Evolutionary conservation across 2,329 filamentous ascomycete species (phyloP).

Genomic region (Boeremia lycopersici): DNA sequence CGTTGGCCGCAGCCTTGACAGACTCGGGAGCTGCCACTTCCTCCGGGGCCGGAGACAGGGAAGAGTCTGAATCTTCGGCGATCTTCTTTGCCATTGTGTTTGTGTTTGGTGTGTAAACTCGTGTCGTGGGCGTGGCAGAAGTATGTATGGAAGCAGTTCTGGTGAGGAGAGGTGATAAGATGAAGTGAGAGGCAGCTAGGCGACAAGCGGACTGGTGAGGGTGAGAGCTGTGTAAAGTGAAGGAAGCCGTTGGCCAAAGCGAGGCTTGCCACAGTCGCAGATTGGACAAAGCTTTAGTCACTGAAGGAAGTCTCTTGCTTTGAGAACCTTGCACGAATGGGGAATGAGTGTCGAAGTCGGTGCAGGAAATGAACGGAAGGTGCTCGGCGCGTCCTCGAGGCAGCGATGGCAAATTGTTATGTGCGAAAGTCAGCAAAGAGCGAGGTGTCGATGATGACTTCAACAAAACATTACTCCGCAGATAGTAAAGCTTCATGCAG

Average conservation of each 20-base stretch:
- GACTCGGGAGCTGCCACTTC: conserved; percentile 8
- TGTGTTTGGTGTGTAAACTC: not conserved
- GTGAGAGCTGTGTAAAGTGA: conserved; percentile 8
- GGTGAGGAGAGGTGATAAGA: not conserved
- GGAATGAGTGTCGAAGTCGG: not conserved
- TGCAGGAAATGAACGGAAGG: not conserved
- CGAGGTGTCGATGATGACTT: not conserved
- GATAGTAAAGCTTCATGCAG: not conserved
- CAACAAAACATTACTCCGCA: not conserved
- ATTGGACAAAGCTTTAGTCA: not conserved
- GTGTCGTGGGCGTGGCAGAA: not conserved
- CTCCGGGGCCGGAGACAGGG: conserved; percentile 32
- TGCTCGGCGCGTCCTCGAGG: conserved; percentile 2
- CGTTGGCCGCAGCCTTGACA: conserved; percentile 11
- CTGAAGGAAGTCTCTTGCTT: too few relatives aligned
- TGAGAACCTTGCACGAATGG: not conserved
- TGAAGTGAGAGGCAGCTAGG: not conserved
- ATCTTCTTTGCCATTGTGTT: conserved; percentile 29
- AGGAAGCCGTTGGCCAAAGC: not conserved
- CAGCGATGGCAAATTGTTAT: not conserved
- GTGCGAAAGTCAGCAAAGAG: not conserved
- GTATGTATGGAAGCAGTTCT: conserved; percentile 1
- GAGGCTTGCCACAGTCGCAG: not conserved
- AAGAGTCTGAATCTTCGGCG: conserved; percentile 25
- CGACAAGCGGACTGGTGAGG: conserved; percentile 1